Base-by-base conservation (phyloP, 371 early-diverging fungal species). In the Actinomortierella wolfii region DNA sequence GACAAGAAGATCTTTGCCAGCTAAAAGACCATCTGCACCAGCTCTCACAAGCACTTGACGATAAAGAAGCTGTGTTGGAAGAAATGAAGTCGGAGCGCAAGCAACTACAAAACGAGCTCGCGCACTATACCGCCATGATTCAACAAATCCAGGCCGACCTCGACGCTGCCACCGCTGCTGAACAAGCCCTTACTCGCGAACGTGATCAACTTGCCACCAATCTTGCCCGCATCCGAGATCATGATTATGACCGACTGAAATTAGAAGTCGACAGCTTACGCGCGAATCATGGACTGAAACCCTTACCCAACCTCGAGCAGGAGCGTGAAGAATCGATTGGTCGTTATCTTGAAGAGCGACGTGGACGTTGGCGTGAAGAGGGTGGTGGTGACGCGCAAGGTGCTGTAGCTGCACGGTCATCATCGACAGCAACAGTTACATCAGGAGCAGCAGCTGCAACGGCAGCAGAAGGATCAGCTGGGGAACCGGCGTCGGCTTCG, bases 281-380 rank as follows among this genome's bases (percentile, higher is more conserved):
- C 13, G 17, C 43, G 3, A 57, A 59, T 34, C 58, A 62, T 55
- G 67, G 73, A 1, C 47, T 71, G 8, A 51, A 54, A n/a, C 56
- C 73, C 1, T 25, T 71, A 11, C 73, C 66, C 2, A 58, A 51
- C 13, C 57, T 71, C 1, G 73, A 71, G 24, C 73, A 71, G 25
- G 73, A 71, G 44, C 67, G 66, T 5, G 73, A 61, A 2, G 67
- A 65, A 23, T 13, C 51, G 23, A 66, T 66, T 62, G 67, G 73
- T n/a, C 59, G 63, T 20, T 71, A 71, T 26, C 47, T 71, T 40
- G 73, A 71, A 23, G 47, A 71, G 50, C 54, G 73, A 11, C 58
- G 73, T 25, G 73, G 67, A 2, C 73, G 62, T 17, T 71, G 73
- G 73, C 62, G 73, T 2, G 56, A 59, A 20, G 73, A 65, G 39